phyloP scores from a whole-genome alignment of 1,139 yeast genomes.

The Lodderomyces oxycetoniae region DNA sequence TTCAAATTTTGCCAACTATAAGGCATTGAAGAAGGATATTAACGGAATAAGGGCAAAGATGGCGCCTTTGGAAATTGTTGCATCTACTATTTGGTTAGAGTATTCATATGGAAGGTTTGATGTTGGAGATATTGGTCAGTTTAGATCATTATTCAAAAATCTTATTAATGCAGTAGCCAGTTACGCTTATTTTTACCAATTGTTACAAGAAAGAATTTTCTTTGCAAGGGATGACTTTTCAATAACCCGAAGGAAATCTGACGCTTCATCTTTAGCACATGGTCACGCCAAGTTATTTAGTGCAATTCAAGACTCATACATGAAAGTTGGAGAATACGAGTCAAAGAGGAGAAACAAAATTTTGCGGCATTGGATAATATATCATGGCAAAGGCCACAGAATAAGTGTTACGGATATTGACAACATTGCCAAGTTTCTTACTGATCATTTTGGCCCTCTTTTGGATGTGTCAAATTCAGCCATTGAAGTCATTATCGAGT shows the following conservation, averaged over 20 bases:
- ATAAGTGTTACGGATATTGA: constrained; percentile 24
- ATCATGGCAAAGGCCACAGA: constrained; percentile 14
- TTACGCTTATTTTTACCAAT: constrained; percentile 29
- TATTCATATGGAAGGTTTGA: constrained; percentile 29
- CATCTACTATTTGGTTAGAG: constrained; percentile 21
- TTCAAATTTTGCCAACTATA: constrained; percentile 21
- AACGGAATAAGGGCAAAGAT: constrained; percentile 18
- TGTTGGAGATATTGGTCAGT: constrained; percentile 26
- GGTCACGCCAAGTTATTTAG: constrained; percentile 20
- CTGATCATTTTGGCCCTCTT: constrained; percentile 19
- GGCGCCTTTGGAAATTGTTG: constrained; percentile 21
- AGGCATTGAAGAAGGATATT: constrained; percentile 19
- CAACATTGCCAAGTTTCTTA: constrained; percentile 18
- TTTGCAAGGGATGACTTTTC: constrained; percentile 15
- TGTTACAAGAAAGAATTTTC: constrained; percentile 26
- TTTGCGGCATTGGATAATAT: constrained; percentile 20
- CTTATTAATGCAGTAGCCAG: constrained; percentile 23
- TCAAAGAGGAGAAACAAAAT: constrained; percentile 19
- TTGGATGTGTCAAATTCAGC: constrained; percentile 19
- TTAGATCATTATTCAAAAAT: constrained; percentile 23
- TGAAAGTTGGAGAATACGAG: constrained; percentile 31
- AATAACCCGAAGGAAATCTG: constrained; percentile 17
- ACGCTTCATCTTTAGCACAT: constrained; percentile 15
- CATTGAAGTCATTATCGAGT: constrained; percentile 17
- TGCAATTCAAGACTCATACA: constrained; percentile 29